Evolutionary conservation across 2,329 filamentous ascomycete genomes (phyloP), one percentile per base, ranked within the genome.

Genomic region (Penicillium sclerotiorum): DNA sequence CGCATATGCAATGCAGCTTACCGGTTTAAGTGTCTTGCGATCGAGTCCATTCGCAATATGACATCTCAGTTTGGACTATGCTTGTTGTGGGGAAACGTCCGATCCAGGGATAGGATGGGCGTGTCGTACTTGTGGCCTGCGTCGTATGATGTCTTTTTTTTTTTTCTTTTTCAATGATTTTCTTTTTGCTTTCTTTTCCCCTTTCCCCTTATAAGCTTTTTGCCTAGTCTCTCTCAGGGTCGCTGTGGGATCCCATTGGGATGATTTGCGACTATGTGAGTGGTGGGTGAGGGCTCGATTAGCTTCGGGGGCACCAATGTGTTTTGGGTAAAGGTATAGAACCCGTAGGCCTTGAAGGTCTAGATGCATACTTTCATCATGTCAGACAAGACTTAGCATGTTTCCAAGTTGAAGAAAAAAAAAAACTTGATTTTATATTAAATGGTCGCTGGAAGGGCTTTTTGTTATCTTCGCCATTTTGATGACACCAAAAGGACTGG

Each of bases 1-100:
- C 47, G 50, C 42, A 52, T 57, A 59, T 61, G 56, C 50, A 57
- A 57, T 61, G 57, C 56, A 58, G 48, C 48, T 49, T 55, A 32
- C 59, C 56, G 54, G 47, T 57, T 59, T 50, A 50, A 56, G 54
- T 52, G 51, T 45, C 45, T 37, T 47, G 45, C 50, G 44, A 53
- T 57, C 52, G 48, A 53, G 38, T 49, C 36, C 47, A 32, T 52
- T 33, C 30, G 12, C 50, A 50, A 46, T 51, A 54, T 59, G 47
- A 49, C 36, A 47, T 45, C 42, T 52, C 33, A 21, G 12, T 49
- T 47, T 30, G 35, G 41, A 25, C 38, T 38, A 36, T 20, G 23
- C 36, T 53, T 28, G 44, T 55, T 32, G 28, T 32, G 40, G 45
- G 38, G 52, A 38, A 47, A 23, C 8, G 35, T 35, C 40, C 27